A percentile compares a stretch with the other conserved stretches of the same genome.
Conservation (phyloP, 202 grass and related monocot species). For the Miscanthus sacchariflorus region DNA sequence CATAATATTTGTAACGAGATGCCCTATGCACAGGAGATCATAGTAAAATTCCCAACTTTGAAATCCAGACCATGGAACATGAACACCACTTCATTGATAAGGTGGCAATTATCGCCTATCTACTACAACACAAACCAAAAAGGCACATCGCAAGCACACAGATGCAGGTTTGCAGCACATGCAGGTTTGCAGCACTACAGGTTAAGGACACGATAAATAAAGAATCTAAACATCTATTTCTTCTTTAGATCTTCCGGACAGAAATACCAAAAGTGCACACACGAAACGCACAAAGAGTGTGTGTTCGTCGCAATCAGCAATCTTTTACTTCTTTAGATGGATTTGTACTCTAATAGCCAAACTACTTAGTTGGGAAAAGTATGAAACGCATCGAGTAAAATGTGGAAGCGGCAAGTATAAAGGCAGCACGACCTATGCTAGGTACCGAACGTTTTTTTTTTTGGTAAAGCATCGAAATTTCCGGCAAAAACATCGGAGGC, state of each 20-base stretch:
- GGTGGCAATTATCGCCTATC: background rate
- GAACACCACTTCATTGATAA: background rate
- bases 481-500: conserved; percentile 25
- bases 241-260: conserved; percentile 7
- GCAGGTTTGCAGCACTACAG: background rate
- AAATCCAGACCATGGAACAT: background rate
- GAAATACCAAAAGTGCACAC: background rate
- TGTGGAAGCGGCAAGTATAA: background rate
- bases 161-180: background rate
- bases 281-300: background rate
- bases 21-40: background rate
- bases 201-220: background rate
- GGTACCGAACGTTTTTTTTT: conserved; percentile 25
- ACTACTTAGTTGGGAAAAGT: background rate
- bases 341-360: background rate
- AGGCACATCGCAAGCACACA: background rate
- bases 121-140: background rate
- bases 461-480: conserved; percentile 6
- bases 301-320: background rate
- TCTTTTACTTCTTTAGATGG: background rate
- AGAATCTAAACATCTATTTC: background rate
- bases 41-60: background rate
- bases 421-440: background rate
- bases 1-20: background rate
- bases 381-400: conserved; percentile 32